These are phyloP conservation scores for Phytophthora aleatoria DNA, from an alignment of 352 stramenopile species.

Conservation along the genomic window DNA sequence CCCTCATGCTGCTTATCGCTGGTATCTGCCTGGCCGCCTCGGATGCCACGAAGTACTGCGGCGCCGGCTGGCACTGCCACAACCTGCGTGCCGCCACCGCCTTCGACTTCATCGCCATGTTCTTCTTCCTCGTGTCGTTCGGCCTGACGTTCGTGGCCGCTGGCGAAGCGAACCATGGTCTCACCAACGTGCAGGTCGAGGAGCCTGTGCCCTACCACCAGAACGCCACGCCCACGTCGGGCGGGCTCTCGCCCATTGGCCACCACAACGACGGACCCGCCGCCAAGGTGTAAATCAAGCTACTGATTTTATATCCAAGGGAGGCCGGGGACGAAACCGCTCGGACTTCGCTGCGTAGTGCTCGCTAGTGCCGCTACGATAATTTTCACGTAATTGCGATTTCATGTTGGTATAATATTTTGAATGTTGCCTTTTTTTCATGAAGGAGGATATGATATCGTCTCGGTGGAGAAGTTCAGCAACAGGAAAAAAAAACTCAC, in stretches of 20 bases:
- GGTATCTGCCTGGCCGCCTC: conserved; percentile 58
- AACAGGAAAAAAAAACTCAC: too few species aligned
- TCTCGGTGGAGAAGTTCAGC: too few species aligned
- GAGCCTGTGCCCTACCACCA: conserved; percentile 41
- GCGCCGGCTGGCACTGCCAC: conserved; percentile 39
- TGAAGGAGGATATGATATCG: too few species aligned
- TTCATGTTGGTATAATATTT: not conserved
- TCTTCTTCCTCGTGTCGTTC: conserved; percentile 49
- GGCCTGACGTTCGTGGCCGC: conserved; percentile 36
- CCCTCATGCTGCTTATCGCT: conserved; percentile 51
- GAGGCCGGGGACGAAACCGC: not conserved
- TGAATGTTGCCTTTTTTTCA: too few species aligned
- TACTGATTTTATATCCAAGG: not conserved
- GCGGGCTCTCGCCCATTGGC: conserved; percentile 35
- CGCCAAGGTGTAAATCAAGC: conserved; percentile 30
- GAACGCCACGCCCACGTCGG: conserved; percentile 34
- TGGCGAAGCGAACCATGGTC: conserved; percentile 6
- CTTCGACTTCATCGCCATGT: conserved; percentile 65
- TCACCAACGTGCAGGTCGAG: conserved; percentile 30
- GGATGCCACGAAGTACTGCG: conserved; percentile 52
- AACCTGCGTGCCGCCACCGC: conserved; percentile 53
- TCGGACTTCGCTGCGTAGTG: not conserved
- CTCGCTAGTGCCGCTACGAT: not conserved
- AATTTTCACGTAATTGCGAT: conserved; percentile 13
- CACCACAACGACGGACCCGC: conserved; percentile 20